Evolutionary conservation across 805 yeast genomes (phyloP).

Genomic region (Candida khao-thaluensis): DNA sequence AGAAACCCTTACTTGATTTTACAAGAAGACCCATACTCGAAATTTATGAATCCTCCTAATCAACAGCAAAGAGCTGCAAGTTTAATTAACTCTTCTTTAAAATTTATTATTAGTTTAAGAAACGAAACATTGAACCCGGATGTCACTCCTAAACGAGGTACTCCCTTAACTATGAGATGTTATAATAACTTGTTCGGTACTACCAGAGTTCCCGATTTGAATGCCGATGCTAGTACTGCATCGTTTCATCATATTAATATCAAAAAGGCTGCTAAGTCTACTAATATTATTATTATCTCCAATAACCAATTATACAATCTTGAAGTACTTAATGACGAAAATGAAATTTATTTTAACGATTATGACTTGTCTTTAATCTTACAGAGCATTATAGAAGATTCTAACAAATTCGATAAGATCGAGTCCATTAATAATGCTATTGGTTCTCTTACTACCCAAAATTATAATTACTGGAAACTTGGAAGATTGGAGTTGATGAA

Average conservation of each 20-base stretch:
- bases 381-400: constrained; percentile 41
- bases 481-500: constrained; percentile 43
- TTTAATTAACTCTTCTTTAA: constrained; percentile 60
- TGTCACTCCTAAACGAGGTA: constrained; percentile 47
- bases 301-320: constrained; percentile 51
- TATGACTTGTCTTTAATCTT: constrained; percentile 48
- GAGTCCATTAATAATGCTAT: constrained; percentile 46
- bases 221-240: constrained; percentile 11
- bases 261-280: constrained; percentile 31
- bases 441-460: constrained; percentile 56
- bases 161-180: constrained; percentile 65
- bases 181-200: constrained; percentile 68
- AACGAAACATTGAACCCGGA: constrained; percentile 57
- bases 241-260: constrained; percentile 32
- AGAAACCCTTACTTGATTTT: constrained; percentile 73
- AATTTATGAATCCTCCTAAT: constrained; percentile 54
- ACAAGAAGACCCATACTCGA: constrained; percentile 69
- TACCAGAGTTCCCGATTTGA: constrained; percentile 46
- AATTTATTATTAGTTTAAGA: constrained; percentile 62
- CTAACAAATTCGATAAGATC: constrained; percentile 32
- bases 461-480: constrained; percentile 47
- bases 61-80: constrained; percentile 71
- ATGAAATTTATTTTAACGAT: constrained; percentile 51
- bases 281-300: constrained; percentile 50
- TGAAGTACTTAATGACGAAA: constrained; percentile 44